Evolutionary conservation across 1,284 basidiomycete genomes (phyloP).

Genomic region (Rhodofomes roseus): DNA sequence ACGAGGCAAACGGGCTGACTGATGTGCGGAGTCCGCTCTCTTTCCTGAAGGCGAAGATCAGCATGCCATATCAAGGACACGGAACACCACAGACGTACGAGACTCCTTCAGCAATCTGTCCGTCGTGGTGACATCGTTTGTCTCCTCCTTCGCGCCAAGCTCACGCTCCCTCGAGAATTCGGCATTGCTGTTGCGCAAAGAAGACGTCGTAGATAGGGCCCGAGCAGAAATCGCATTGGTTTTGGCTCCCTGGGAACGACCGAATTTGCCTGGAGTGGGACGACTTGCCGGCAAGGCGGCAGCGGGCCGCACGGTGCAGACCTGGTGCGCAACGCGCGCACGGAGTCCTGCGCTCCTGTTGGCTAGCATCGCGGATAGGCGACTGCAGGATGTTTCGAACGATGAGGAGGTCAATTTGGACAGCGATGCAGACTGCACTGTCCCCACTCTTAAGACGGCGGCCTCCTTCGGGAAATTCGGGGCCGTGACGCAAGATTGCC

Average conservation of each 20-base stretch:
- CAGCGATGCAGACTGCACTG: too few relatives aligned
- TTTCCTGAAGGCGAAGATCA: constrained; percentile 33
- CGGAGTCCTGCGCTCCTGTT: not conserved
- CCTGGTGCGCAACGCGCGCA: not conserved
- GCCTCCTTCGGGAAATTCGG: too few relatives aligned
- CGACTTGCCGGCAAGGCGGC: not conserved
- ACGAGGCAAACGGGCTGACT: constrained; percentile 35
- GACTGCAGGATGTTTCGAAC: too few relatives aligned
- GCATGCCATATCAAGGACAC: not conserved
- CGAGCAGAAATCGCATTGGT: constrained; percentile 27
- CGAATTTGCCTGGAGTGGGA: not conserved
- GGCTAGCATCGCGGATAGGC: not conserved
- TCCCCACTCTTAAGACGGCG: too few relatives aligned
- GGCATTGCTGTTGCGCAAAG: constrained; percentile 9
- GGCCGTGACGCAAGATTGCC: too few relatives aligned
- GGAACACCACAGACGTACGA: constrained; percentile 35
- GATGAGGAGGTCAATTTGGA: too few relatives aligned
- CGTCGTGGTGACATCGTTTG: constrained; percentile 54
- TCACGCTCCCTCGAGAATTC: constrained; percentile 20
- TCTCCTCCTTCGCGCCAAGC: constrained; percentile 41
- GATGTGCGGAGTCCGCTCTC: constrained; percentile 52
- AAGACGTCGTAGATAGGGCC: constrained; percentile 8
- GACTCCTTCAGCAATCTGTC: constrained; percentile 53
- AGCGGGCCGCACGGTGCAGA: not conserved
- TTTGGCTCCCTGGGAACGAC: not conserved